Evolutionary conservation across 2,329 filamentous ascomycete genomes (phyloP), one percentile per base, ranked within the genome.

Genomic region (Fusarium sp.): DNA sequence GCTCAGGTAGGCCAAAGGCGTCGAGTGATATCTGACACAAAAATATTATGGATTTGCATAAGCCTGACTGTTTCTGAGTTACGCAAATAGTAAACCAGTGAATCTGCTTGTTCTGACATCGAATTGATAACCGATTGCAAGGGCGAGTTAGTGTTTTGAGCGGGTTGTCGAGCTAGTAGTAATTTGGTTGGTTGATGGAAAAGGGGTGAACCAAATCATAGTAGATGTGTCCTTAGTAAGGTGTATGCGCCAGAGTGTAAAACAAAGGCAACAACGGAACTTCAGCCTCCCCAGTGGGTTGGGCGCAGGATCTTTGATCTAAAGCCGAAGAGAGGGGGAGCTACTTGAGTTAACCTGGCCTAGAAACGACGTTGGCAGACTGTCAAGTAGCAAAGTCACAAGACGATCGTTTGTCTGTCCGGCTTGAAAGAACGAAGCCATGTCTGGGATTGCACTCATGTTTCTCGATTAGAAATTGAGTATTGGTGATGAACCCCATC

Each of bases 241-340:
- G 37, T 25, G 39, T 18, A 11, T 43, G 16, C 34, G 28, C 25
- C 41, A 19, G 34, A 51, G 43, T 23, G 45, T 31, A 50, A 64
- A 58, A 56, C 53, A 57, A 65, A 48, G 41, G 48, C 28, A 56
- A 25, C 28, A 56, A 25, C 39, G 56, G 41, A 57, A 62, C 28
- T 64, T 70, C 67, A 70, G 67, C 63, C 67, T 70, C 63, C 61
- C 42, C 41, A 26, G 54, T 49, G 50, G 54, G 65, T 49, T 52
- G 49, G 53, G 45, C 46, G 49, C 64, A 52, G 59, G 50, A 69
- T 49, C 58, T 70, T 53, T 53, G 53, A 45, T 58, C 58, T 58
- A 42, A 50, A 46, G 23, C 42, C 31, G 53, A 58, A 53, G 41
- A 37, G 39, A 37, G 39, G 51, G 31, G 42, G 53, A 44, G 34